phyloP scores from a whole-genome alignment of 140 eudicot species.

The Oenanthe javanica region DNA sequence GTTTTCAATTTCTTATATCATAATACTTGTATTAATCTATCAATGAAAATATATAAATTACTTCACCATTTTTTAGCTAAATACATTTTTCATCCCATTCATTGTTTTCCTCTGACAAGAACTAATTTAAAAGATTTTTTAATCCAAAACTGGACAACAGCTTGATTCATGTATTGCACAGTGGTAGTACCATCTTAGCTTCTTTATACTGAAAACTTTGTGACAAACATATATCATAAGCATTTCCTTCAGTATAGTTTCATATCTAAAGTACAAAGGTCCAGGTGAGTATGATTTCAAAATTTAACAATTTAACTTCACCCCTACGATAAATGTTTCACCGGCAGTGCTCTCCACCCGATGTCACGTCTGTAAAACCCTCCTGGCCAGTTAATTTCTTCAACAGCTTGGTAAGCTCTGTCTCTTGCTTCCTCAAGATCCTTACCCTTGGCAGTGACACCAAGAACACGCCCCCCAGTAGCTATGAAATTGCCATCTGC shows the following conservation, averaged over 20 bases:
- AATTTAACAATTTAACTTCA: not conserved
- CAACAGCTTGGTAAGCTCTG: constrained; percentile 68
- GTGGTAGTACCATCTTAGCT: not conserved
- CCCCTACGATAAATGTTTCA: constrained; percentile 29
- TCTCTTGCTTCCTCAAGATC: constrained; percentile 78
- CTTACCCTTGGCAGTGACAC: constrained; percentile 72
- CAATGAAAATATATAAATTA: too few relatives aligned
- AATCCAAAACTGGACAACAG: not conserved
- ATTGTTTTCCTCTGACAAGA: too few relatives aligned
- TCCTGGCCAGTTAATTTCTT: constrained; percentile 66
- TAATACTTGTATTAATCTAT: too few relatives aligned
- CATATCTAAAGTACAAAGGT: not conserved
- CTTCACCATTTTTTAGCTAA: too few relatives aligned
- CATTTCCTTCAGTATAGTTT: not conserved
- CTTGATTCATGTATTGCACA: not conserved
- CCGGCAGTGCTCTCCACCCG: constrained; percentile 81
- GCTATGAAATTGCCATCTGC: constrained; percentile 63
- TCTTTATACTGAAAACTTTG: not conserved
- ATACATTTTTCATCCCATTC: too few relatives aligned
- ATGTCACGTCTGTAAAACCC: constrained; percentile 77
- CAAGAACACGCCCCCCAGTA: constrained; percentile 88
- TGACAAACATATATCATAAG: not conserved
- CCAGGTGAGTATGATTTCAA: not conserved
- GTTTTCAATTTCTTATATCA: too few relatives aligned
- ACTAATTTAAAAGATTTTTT: not conserved